Base-by-base conservation (phyloP, 2,329 filamentous ascomycete genomes). In the Massarina eburnea region DNA sequence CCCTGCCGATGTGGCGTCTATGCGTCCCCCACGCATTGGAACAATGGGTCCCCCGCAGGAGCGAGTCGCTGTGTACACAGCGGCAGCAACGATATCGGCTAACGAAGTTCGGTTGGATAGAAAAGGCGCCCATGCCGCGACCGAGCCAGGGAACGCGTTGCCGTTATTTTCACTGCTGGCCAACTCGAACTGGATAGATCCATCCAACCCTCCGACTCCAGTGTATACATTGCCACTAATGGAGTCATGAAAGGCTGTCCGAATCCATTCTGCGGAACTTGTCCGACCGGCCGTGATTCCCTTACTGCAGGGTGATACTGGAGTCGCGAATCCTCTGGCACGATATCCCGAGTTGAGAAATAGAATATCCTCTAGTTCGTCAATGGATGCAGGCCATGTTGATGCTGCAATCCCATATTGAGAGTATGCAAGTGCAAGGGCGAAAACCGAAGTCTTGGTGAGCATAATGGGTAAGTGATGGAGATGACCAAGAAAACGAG, bases 361-460 rank as follows among this genome's bases (percentile, higher is more conserved):
- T 73, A 85, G 80, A 52, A 84, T 78, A 62, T 84, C 82, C 64
- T 85, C 82, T 47, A 85, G 68, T 61, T 85, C 81, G 56, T 85
- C 82, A 15, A 75, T 75, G 10, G 73, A 58, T 2, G 80, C 76
- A 2, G 82, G 82, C 82, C 82, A 85, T 57, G 81, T 85, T 24
- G 78, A 79, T 52, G 79, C 76, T 19, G 29, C 26, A 12, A 35
- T 46, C 18, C 20, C 40, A 36, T 54, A 46, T 29, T 57, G 48
- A 15, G 47, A 42, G 12, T 36, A 44, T 14, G 41, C 41, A 21
- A 55, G 41, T 4, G 57, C 20, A 10, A 56, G 29, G 8, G 38
- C 41, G 14, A 52, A 24, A 17, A 39, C 14, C n/a, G 41, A 27
- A 20, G 19, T 41, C 30, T 33, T 45, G 24, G 41, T 45, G 39